Base-by-base conservation (phyloP, 2,329 filamentous ascomycete genomes). In the Colletotrichum phormii region DNA sequence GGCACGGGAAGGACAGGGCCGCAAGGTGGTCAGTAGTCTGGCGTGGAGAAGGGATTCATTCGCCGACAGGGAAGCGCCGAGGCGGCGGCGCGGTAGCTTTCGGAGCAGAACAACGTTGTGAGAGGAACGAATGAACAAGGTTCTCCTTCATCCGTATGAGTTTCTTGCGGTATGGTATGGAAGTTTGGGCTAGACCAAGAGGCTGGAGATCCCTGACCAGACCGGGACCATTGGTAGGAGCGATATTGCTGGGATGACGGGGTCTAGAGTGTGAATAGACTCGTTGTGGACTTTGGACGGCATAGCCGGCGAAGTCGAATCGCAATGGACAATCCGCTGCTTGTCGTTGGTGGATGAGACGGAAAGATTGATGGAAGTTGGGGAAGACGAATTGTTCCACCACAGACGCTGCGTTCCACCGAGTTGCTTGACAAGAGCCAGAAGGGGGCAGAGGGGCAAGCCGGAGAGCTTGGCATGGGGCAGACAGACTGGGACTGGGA, bases 281-380 rank as follows among this genome's bases (percentile, higher is more conserved):
- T 57, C 65, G 62, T 55, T 54, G 71, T 58, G 53, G 68, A 58
- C 33, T 67, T 37, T 60, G n/a, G 33, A 67, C 67, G 73, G 63
- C 69, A 72, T 53, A 65, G 46, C 37, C 60, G 54, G 68, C 64
- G 54, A 60, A 53, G 55, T 57, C 54, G 13, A 64, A 64, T 37
- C 31, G 55, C 33, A 71, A 61, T 55, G 65, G 37, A 61, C 57
- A 75, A 69, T 70, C 49, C 55, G 65, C 26, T 29, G 64, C 26
- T 29, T 65, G 68, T 74, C 74, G 72, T 75, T 75, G 74, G 74
- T 75, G 74, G 74, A 75, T 65, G 72, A 71, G 70, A 72, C 61
- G 72, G 69, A 69, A 63, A 72, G 71, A 69, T 58, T 72, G 72
- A 69, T 68, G 71, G 67, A 71, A 68, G 62, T 73, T 62, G 62